phyloP scores from a whole-genome alignment of 1,284 basidiomycete genomes.

The Ceratobasidium sp. region DNA sequence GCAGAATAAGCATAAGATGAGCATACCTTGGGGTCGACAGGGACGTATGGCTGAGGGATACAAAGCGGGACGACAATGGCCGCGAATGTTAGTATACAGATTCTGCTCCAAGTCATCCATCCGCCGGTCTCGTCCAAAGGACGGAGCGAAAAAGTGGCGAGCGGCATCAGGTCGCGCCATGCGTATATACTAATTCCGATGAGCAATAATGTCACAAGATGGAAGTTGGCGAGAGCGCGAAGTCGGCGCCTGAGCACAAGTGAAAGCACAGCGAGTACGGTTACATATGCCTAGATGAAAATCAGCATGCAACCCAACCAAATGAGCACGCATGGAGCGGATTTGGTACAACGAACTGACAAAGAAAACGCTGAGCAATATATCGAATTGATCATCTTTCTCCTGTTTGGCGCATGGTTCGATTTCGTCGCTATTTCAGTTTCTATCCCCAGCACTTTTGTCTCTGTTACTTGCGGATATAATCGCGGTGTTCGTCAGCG shows the following conservation, averaged over 20 bases:
- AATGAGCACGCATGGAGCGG: neutral
- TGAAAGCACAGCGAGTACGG: conserved; percentile 43
- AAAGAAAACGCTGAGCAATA: conserved; percentile 41
- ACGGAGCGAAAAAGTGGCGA: conserved; percentile 59
- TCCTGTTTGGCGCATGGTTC: conserved; percentile 16
- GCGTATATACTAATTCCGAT: conserved; percentile 57
- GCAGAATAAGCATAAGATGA: too few species aligned
- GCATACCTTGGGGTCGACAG: conserved; percentile 51
- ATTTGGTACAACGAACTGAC: conserved; percentile 22
- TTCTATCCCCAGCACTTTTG: conserved; percentile 1
- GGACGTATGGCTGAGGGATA: conserved; percentile 56
- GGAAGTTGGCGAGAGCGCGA: conserved; percentile 44
- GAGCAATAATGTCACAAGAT: conserved; percentile 54
- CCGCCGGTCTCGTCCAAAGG: conserved; percentile 54
- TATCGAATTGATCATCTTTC: conserved; percentile 42
- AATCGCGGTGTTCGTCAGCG: conserved; percentile 35
- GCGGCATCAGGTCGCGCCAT: conserved; percentile 70
- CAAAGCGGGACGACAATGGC: conserved; percentile 57
- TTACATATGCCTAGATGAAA: conserved; percentile 45
- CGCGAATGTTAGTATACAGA: conserved; percentile 53
- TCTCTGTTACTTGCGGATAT: conserved; percentile 4
- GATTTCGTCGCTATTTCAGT: conserved; percentile 3
- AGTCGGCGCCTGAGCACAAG: conserved; percentile 11
- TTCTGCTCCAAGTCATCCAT: conserved; percentile 53
- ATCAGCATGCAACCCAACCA: neutral